These are phyloP conservation scores for Wallacemonas sp. DNA, from an alignment of 208 protist genomes.

Conservation along the genomic window DNA sequence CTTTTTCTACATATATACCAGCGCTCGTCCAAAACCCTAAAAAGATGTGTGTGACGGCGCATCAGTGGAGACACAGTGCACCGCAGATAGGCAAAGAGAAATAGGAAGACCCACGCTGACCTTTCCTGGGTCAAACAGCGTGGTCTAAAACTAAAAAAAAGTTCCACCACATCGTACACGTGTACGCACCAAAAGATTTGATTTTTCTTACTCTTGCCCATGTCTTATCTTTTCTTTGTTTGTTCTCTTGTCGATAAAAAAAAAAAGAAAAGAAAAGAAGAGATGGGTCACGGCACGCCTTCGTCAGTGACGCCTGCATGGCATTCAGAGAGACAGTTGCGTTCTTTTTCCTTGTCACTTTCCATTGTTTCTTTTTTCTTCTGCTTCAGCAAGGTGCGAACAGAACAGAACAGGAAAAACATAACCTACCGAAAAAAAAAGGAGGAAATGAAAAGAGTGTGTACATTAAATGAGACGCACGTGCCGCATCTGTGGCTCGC, in stretches of 20 bases:
- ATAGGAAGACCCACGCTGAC: not conserved
- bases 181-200: not conserved
- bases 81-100: not conserved
- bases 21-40: no score
- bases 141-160: no score
- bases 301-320: no score
- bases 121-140: no score
- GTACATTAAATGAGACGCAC: no score
- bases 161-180: no score
- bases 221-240: conserved; percentile 16
- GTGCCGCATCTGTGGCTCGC: no score
- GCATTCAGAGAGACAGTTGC: no score
- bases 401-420: conserved; percentile 5
- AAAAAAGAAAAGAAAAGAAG: not conserved
- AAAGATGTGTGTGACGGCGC: no score
- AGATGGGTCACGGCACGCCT: no score
- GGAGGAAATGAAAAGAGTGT: conserved; percentile 9
- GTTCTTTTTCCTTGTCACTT: no score
- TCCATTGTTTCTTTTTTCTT: conserved; percentile 22
- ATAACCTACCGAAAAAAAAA: conserved; percentile 21
- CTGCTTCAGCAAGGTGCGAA: not conserved
- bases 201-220: conserved; percentile 11
- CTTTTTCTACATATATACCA: not conserved
- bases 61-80: not conserved
- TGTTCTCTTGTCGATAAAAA: not conserved